Base-by-base conservation (phyloP, 768 basidiomycete genomes). In the Coprinopsis strossmayeri region DNA sequence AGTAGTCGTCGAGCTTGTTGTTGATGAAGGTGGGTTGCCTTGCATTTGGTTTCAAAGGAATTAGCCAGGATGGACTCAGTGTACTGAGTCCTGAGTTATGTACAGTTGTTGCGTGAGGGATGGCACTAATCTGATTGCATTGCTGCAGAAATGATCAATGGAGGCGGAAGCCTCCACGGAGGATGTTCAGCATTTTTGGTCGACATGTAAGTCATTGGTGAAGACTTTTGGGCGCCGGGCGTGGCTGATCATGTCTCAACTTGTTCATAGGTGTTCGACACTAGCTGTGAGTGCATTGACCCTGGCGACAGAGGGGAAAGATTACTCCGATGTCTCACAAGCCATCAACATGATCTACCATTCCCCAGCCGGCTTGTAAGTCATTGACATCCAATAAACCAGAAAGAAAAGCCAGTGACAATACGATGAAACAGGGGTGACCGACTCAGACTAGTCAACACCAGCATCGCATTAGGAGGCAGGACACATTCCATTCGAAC, bases 101-200 rank as follows among this genome's bases (percentile, higher is more conserved):
- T n/a, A n/a, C n/a, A n/a, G n/a, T n/a, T n/a, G n/a, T n/a, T n/a
- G n/a, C n/a, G n/a, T n/a, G n/a, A n/a, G n/a, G n/a, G n/a, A n/a
- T n/a, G n/a, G n/a, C n/a, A n/a, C n/a, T n/a, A n/a, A n/a, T n/a
- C n/a, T n/a, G n/a, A n/a, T n/a, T n/a, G n/a, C n/a, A n/a, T n/a
- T n/a, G n/a, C 18, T 17, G 18, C 46, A 81, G 79, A 81, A 50
- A 81, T 82, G 78, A 44, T 81, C 5, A 81, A 81, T 53, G 67
- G 63, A 17, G 53, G 40, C 3, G 69, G 69, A n/a, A 69, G 60
- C 35, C 54, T 82, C 1, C 81, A 82, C 39, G 80, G 79, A 23
- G 78, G 71, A 18, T 82, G 79, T 51, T 68, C 73, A 2, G 78
- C 76, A 0, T 68, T 73, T 41, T 60, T 82, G 5, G 69, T 81